Percentiles rank a stretch among this genome's conserved stretches.
These are phyloP conservation scores for Phoenix roebelenii DNA, from an alignment of 176 grass and related monocot species.

Conservation along the genomic window DNA sequence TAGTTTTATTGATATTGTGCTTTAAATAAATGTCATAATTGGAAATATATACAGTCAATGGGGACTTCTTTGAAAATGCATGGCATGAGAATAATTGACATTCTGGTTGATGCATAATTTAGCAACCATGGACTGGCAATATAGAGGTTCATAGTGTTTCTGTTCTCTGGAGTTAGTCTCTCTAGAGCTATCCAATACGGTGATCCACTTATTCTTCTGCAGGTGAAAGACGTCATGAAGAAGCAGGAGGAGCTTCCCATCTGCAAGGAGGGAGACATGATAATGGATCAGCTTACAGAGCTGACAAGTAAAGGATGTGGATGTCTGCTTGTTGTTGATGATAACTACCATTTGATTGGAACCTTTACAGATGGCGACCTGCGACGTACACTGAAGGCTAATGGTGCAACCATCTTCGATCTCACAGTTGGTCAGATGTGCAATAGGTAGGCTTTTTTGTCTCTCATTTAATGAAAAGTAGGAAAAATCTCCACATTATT, in stretches of 20 bases:
- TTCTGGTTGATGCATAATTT: no score
- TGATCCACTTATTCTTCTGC: slow-evolving; percentile 13
- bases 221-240: slow-evolving; percentile 99
- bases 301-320: slow-evolving; percentile 87
- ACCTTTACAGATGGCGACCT: slow-evolving; percentile 91
- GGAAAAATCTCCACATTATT: no score
- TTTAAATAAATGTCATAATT: no score
- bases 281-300: slow-evolving; percentile 92
- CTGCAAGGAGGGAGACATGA: slow-evolving; percentile 92
- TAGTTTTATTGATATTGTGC: no score
- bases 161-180: not conserved
- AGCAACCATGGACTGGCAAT: not conserved
- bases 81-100: no score
- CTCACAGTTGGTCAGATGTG: slow-evolving; percentile 94
- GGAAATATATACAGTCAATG: no score
- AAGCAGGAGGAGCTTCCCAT: slow-evolving; percentile 80
- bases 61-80: no score
- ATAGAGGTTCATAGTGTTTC: no score
- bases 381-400: slow-evolving; percentile 61
- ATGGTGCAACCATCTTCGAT: slow-evolving; percentile 56
- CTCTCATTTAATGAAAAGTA: not conserved
- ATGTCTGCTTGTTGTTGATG: slow-evolving; percentile 89
- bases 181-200: not conserved
- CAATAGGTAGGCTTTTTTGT: slow-evolving; percentile 55
- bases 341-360: slow-evolving; percentile 58